A percentile compares a stretch with the other conserved stretches of the same genome.
These are phyloP conservation scores for Acacia pycnantha DNA, from an alignment of 331 rosid genomes.

Conservation along the genomic window DNA sequence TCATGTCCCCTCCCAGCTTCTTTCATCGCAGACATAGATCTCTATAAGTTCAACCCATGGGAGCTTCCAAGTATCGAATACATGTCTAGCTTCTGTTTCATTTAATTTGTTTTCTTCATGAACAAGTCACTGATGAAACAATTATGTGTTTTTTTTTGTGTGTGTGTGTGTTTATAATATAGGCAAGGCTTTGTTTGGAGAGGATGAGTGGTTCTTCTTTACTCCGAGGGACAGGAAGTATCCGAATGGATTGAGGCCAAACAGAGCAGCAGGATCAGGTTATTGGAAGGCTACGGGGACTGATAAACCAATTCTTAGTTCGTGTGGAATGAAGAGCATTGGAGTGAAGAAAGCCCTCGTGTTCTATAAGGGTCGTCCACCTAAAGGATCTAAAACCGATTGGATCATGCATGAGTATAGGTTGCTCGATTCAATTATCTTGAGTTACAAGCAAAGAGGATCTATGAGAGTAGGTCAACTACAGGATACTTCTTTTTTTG, in stretches of 20 bases:
- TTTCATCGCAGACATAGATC: constrained; percentile 65
- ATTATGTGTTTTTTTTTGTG: neutral
- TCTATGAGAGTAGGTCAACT: constrained; percentile 68
- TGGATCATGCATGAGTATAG: constrained; percentile 85
- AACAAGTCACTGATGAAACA: constrained; percentile 14
- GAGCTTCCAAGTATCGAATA: constrained; percentile 50
- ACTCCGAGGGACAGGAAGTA: constrained; percentile 76
- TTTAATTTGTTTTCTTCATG: neutral
- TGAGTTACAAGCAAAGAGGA: constrained; percentile 39
- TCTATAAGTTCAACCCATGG: constrained; percentile 74
- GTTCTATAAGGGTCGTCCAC: constrained; percentile 69
- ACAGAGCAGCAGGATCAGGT: constrained; percentile 71
- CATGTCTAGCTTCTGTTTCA: neutral
- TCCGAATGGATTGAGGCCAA: constrained; percentile 79
- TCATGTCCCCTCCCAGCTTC: constrained; percentile 68
- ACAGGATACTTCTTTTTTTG: neutral
- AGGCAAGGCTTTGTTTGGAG: constrained; percentile 61
- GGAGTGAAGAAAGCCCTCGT: constrained; percentile 79
- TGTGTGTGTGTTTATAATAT: neutral
- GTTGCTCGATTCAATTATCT: constrained; percentile 50
- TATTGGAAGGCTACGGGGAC: constrained; percentile 85
- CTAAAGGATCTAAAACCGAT: constrained; percentile 65
- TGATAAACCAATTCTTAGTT: constrained; percentile 65
- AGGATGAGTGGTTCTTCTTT: constrained; percentile 76
- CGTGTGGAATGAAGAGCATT: constrained; percentile 58